Percentiles rank a stretch among this genome's conserved stretches.
phyloP scores from a whole-genome alignment of 2,329 filamentous ascomycete genomes.

The Colletotrichum karsti region DNA sequence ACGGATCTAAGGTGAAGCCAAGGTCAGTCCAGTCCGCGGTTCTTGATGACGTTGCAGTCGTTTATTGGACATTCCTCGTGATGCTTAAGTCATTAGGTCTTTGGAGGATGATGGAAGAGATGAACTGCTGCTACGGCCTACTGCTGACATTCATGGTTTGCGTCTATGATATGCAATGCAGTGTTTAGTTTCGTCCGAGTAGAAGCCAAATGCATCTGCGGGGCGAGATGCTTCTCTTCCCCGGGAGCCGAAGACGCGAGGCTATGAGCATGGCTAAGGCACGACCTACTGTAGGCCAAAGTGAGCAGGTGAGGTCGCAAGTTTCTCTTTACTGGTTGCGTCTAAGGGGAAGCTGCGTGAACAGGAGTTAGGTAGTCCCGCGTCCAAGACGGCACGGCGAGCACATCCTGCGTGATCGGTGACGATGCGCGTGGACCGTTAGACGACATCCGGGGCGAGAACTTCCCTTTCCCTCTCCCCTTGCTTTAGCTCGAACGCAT shows the following conservation, averaged over 20 bases:
- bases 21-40: background rate
- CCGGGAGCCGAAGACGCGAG: background rate
- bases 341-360: background rate
- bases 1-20: constrained; percentile 8
- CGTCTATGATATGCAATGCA: background rate
- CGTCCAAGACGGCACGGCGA: too few relatives aligned
- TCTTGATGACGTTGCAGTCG: constrained; percentile 7
- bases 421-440: too few relatives aligned
- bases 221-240: background rate
- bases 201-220: background rate
- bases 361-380: too few relatives aligned
- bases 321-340: background rate
- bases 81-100: background rate
- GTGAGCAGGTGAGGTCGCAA: background rate
- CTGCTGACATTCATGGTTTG: background rate
- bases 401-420: too few relatives aligned
- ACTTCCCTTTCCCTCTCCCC: too few relatives aligned
- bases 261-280: background rate
- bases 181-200: background rate
- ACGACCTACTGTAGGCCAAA: constrained; percentile 1
- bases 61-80: background rate
- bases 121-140: background rate
- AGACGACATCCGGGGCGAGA: too few relatives aligned
- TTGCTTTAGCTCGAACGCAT: too few relatives aligned
- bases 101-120: background rate